phyloP scores from a whole-genome alignment of 805 yeast species.

The Cyberlindnera misumaiensis region DNA sequence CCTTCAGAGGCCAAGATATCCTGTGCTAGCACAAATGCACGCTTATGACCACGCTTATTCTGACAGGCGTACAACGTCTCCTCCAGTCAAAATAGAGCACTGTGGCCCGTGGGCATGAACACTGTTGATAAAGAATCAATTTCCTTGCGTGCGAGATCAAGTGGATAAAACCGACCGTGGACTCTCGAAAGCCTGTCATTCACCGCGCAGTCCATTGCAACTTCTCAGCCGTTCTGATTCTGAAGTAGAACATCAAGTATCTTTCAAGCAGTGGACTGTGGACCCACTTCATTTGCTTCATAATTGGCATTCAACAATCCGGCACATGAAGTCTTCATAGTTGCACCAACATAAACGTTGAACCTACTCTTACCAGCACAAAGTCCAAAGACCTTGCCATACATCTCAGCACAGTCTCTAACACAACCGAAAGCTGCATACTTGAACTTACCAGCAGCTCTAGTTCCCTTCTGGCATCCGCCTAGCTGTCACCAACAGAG shows the following conservation, averaged over 20 bases:
- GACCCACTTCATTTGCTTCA: conserved; percentile 30
- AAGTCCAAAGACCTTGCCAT: conserved; percentile 31
- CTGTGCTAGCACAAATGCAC: conserved; percentile 32
- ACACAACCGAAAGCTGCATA: conserved; percentile 35
- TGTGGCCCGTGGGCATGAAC: conserved; percentile 29
- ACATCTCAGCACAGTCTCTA: conserved; percentile 33
- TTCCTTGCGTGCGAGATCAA: conserved; percentile 23
- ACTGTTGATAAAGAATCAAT: conserved; percentile 28
- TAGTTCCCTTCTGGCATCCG: conserved; percentile 31
- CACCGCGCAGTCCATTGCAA: no score
- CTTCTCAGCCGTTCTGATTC: conserved; percentile 31
- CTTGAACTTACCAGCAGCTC: conserved; percentile 32
- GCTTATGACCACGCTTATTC: conserved; percentile 34
- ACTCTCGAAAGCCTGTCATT: no score
- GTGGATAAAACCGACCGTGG: conserved; percentile 28
- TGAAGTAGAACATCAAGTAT: conserved; percentile 32
- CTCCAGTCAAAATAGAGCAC: conserved; percentile 29
- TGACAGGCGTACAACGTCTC: conserved; percentile 30
- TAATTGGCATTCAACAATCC: conserved; percentile 27
- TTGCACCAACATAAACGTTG: conserved; percentile 32
- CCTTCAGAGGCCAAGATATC: conserved; percentile 29
- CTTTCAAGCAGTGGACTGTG: conserved; percentile 30
- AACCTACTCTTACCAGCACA: conserved; percentile 32
- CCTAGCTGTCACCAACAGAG: conserved; percentile 32
- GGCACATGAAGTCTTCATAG: conserved; percentile 35